Percentiles rank a stretch among this genome's conserved stretches.
Evolutionary conservation across 129 eudicot genomes (phyloP).

Genomic region (Ambrosia artemisiifolia): DNA sequence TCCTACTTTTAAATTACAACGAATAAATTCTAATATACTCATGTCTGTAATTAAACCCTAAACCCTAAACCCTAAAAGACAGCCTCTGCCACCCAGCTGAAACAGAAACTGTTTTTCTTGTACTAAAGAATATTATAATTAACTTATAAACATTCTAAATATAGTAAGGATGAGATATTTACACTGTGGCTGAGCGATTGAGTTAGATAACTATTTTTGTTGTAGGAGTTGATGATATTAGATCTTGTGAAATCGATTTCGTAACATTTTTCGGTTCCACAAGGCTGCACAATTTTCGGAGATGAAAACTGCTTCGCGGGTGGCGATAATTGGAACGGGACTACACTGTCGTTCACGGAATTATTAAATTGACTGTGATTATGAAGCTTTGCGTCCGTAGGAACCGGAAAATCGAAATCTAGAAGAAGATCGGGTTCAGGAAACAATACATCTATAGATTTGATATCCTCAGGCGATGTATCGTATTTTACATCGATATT

Average conservation of each 20-base stretch:
- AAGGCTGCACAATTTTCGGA: neutral
- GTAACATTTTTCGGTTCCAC: conserved; percentile 44
- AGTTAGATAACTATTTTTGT: conserved; percentile 35
- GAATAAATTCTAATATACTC: too few relatives aligned
- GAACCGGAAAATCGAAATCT: conserved; percentile 49
- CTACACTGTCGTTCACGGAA: conserved; percentile 58
- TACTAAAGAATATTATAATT: too few relatives aligned
- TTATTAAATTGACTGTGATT: conserved; percentile 26
- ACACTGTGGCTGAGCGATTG: conserved; percentile 64
- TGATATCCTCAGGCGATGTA: conserved; percentile 43
- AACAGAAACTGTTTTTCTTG: too few relatives aligned
- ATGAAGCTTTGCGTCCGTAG: conserved; percentile 24
- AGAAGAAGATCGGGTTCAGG: conserved; percentile 51
- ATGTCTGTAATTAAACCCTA: too few relatives aligned
- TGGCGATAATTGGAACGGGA: conserved; percentile 49
- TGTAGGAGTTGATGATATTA: conserved; percentile 41
- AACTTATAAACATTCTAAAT: conserved; percentile 11
- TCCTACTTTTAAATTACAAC: too few relatives aligned
- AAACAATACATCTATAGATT: conserved; percentile 44
- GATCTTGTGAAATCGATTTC: conserved; percentile 78
- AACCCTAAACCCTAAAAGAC: too few relatives aligned
- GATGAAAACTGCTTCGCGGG: conserved; percentile 17
- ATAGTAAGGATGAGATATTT: conserved; percentile 16
- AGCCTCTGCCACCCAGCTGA: too few relatives aligned
- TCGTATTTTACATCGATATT: conserved; percentile 20